These are phyloP conservation scores for Zymoseptoria crescenta DNA, from an alignment of 2,329 filamentous ascomycete species.

Conservation along the genomic window DNA sequence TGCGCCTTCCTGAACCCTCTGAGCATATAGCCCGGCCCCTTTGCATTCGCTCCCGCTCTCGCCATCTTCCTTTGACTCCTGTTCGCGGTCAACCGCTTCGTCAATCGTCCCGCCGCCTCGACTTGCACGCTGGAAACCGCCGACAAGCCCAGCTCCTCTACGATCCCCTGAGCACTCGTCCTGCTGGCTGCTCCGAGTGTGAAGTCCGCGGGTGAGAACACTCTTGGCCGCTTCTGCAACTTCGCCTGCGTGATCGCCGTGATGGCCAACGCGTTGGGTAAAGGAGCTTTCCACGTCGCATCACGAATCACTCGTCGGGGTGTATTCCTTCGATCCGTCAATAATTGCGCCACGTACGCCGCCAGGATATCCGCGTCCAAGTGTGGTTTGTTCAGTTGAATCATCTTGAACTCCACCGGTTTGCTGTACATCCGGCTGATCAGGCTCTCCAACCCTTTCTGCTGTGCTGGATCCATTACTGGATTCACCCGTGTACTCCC, in stretches of 20 bases:
- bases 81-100: conserved; percentile 29
- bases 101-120: conserved; percentile 27
- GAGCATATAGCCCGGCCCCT: conserved; percentile 22
- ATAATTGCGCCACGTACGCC: conserved; percentile 22
- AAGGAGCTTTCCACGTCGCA: conserved; percentile 25
- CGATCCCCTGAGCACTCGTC: conserved; percentile 16
- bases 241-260: conserved; percentile 21
- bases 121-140: conserved; percentile 25
- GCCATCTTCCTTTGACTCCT: conserved; percentile 24
- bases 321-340: conserved; percentile 22
- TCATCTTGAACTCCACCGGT: conserved; percentile 25
- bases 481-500: neutral
- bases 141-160: conserved; percentile 20
- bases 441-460: conserved; percentile 9
- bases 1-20: conserved; percentile 25
- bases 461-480: conserved; percentile 11
- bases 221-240: conserved; percentile 10
- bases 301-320: conserved; percentile 26
- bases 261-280: conserved; percentile 21
- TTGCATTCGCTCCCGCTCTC: conserved; percentile 23
- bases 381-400: conserved; percentile 22
- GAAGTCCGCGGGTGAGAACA: conserved; percentile 17
- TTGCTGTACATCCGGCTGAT: conserved; percentile 23
- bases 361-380: conserved; percentile 26
- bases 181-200: conserved; percentile 13